Base-by-base conservation (phyloP, 768 basidiomycete species). In the Naematelia aurantialba region DNA sequence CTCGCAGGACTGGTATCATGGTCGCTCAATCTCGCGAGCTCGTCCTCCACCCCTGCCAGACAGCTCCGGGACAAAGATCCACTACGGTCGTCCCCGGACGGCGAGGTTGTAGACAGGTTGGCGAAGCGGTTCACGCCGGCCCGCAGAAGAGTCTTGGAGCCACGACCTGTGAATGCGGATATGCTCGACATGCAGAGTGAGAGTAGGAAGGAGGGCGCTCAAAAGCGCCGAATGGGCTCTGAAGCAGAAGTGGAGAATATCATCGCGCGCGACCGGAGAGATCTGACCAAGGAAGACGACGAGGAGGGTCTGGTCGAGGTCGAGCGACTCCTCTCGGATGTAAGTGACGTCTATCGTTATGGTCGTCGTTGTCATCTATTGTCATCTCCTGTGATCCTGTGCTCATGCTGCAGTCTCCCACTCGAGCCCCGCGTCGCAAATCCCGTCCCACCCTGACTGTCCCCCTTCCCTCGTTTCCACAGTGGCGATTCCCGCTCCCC, bases 401-500 rank as follows among this genome's bases (percentile, higher is more conserved):
- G n/a, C n/a, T n/a, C n/a, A n/a, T n/a, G n/a, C n/a, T n/a, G 10
- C 30, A 62, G 60, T 54, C 60, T n/a, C 66, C 62, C 2, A 29
- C 44, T 21, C 51, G 62, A 29, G 21, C 34, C 3, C 53, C 57
- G 22, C 55, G 62, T 5, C 45, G 47, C 24, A 29, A 49, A 24
- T 56, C 59, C 24, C 58, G 22, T 34, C 45, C 49, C 5, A 47
- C 54, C 4, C 44, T 65, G 5, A 50, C 50, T 26, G 17, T 66
- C 1, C 63, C 64, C 4, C 22, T 54, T 2, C 55, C 58, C 11
- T 21, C 60, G 22, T 53, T 66, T 17, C 63, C 66, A 0, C 52
- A 45, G 19, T 71, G 66, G 66, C 56, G 69, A 21, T 68, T 66
- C 56, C 69, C 69, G 2, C 45, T 71, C 10, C 66, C 69, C 10